A percentile compares a stretch with the other conserved stretches of the same genome.
These are phyloP conservation scores for Xylariaceae sp. DNA, from an alignment of 2,329 filamentous ascomycete genomes.

Conservation along the genomic window DNA sequence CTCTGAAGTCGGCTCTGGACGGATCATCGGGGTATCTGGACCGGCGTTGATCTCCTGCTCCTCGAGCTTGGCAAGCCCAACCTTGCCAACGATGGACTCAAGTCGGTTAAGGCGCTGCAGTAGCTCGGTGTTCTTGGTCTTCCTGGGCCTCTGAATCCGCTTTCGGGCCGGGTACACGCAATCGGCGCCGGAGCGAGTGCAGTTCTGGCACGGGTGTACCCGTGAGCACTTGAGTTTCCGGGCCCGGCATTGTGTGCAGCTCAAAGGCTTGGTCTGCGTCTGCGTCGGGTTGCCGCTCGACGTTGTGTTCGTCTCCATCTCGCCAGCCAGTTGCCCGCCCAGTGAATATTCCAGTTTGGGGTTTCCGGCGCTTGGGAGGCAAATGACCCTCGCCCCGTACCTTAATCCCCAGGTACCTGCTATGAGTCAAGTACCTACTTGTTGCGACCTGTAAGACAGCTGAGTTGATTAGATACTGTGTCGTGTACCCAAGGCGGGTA, in stretches of 20 bases:
- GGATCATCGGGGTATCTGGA: no score
- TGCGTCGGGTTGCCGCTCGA: constrained; percentile 1
- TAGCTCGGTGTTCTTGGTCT: constrained; percentile 39
- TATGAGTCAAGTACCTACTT: no score
- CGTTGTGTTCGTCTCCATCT: background rate
- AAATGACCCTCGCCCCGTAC: no score
- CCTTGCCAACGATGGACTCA: constrained; percentile 41
- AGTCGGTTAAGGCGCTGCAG: constrained; percentile 40
- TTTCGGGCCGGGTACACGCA: constrained; percentile 45
- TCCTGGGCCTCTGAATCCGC: constrained; percentile 35
- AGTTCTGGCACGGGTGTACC: constrained; percentile 51
- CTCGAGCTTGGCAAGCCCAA: constrained; percentile 28
- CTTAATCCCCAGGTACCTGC: no score
- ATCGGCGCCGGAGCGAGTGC: constrained; percentile 40
- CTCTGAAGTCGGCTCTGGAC: no score
- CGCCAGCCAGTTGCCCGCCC: background rate
- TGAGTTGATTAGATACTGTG: no score
- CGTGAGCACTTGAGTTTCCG: constrained; percentile 60
- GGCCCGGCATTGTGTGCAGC: constrained; percentile 59
- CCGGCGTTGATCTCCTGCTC: no score
- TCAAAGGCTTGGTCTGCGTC: constrained; percentile 32
- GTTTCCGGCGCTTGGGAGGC: no score
- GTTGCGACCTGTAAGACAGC: no score
- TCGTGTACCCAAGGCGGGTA: no score
- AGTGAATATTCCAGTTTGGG: background rate